Base-by-base conservation (phyloP, 2,329 filamentous ascomycete genomes). In the Zymoseptoria pseudotritici region DNA sequence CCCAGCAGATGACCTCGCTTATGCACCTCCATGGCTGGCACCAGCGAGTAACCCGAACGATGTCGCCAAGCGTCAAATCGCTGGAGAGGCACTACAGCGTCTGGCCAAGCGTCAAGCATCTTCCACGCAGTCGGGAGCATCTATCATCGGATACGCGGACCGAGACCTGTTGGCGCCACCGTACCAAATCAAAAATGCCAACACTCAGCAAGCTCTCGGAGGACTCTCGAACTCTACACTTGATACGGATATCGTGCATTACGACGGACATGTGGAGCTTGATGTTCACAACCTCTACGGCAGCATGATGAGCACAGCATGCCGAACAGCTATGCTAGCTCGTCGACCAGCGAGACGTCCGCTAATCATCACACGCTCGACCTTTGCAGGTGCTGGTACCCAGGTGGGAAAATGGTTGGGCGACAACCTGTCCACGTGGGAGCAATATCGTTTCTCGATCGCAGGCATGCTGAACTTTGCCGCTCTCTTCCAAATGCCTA, bases 251-350 rank as follows among this genome's bases (percentile, higher is more conserved):
- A 74, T 89, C 5, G 79, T 86, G 9, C 87, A 90, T 71, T 79
- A 83, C 31, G 86, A 88, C 60, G 87, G 87, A 0, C 75, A 86
- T 50, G 77, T 79, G 19, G 84, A 88, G 73, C 90, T 89, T 68
- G 89, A 92, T 66, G 88, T 85, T 0, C 89, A 92, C 72, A 91
- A 91, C 65, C 73, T 91, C 0, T 91, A 89, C 71, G 89, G 89
- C 1, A 82, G 83, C 68, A 80, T 90, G 85, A 91, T 91, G 88
- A 86, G 85, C 1, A 74, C 79, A 20, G 77, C 82, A 3, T 88
- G 86, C 0, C 81, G 83, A 56, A 72, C 80, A 8, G 86, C 88
- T 0, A 89, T 92, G 87, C 72, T 84, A 4, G 73, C 77, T n/a
- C 83, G 88, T 9, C 82, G 87, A 0, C 87, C 89, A 0, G 71